Evolutionary conservation across 495 filamentous ascomycete genomes (phyloP), one percentile per base, ranked within the genome.

Genomic region (Filosporella fistucella): DNA sequence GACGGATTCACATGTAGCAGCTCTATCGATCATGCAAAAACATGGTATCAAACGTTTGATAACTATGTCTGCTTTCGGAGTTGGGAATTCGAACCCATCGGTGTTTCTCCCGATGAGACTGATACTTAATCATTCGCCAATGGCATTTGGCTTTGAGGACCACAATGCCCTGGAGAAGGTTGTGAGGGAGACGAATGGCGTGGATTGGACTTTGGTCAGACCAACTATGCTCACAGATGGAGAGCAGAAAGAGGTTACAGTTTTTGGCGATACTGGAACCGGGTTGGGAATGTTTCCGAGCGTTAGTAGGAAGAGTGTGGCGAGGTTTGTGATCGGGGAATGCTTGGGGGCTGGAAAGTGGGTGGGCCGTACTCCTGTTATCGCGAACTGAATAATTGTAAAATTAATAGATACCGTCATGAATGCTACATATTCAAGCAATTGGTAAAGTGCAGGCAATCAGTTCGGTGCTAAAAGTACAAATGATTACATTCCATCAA

Each of bases 191-290:
- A 34, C 17, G 18, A 34, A 8, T 4, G 46, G 12, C 11, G 14
- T 25, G 18, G 34, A 39, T 8, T 48, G 34, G 36, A 42, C 36
- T 24, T 16, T 49, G 1, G 46, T 49, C 7, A 42, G 37, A 28
- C 46, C 46, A 11, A 18, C 5, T 16, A 30, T 33, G 46, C 17
- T 42, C 14, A 24, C 14, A 1, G 46, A 42, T 13, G 46, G 37
- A 23, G 46, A 33, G 25, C 5, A 22, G 26, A 40, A 29, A 16
- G 33, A 37, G 24, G 34, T 29, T 17, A 39, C 3, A 10, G 22
- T 47, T 20, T 40, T 21, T 18, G 45, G 40, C 28, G 48, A 39
- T 7, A 5, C 21, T 9, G 42, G 42, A 21, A 18, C 32, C 4
- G 49, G 49, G 5, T 33, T 25, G 8, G 42, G 18, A 28, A 20